These are phyloP conservation scores for Microdochium nivale DNA, from an alignment of 2,329 filamentous ascomycete genomes.

Conservation along the genomic window DNA sequence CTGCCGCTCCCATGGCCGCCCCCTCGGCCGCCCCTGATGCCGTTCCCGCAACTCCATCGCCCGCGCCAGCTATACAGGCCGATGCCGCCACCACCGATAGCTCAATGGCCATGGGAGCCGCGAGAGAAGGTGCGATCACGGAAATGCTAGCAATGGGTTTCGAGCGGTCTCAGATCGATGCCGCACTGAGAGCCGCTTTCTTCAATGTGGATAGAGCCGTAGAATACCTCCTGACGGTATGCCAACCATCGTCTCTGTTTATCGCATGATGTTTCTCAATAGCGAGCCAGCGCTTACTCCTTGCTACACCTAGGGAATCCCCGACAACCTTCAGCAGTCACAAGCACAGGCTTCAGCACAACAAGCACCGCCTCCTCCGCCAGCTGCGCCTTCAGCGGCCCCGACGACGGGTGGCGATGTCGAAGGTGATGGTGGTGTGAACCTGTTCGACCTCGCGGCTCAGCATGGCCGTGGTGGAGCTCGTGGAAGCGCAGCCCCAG, in stretches of 20 bases:
- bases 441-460: constrained; percentile 88
- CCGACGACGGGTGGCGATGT: constrained; percentile 33
- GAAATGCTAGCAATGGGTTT: constrained; percentile 99
- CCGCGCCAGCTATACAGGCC: constrained; percentile 37
- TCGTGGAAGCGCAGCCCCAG: constrained; percentile 25
- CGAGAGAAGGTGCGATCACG: constrained; percentile 72
- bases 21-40: constrained; percentile 36
- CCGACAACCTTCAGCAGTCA: constrained; percentile 70
- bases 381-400: constrained; percentile 28
- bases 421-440: constrained; percentile 63
- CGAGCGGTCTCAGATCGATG: constrained; percentile 76
- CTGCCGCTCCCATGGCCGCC: constrained; percentile 37
- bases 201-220: constrained; percentile 96
- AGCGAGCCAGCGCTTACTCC: not conserved
- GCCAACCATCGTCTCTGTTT: constrained; percentile 21
- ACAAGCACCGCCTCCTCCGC: constrained; percentile 28
- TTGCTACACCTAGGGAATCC: constrained; percentile 63
- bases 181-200: constrained; percentile 91
- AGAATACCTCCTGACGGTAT: constrained; percentile 83
- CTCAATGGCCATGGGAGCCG: constrained; percentile 76
- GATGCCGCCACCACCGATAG: constrained; percentile 56
- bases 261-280: too few species aligned
- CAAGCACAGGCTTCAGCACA: constrained; percentile 41
- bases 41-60: constrained; percentile 43
- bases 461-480: constrained; percentile 51